Evolutionary conservation across 768 basidiomycete genomes (phyloP).

Genomic region (Lyophyllum decastes): DNA sequence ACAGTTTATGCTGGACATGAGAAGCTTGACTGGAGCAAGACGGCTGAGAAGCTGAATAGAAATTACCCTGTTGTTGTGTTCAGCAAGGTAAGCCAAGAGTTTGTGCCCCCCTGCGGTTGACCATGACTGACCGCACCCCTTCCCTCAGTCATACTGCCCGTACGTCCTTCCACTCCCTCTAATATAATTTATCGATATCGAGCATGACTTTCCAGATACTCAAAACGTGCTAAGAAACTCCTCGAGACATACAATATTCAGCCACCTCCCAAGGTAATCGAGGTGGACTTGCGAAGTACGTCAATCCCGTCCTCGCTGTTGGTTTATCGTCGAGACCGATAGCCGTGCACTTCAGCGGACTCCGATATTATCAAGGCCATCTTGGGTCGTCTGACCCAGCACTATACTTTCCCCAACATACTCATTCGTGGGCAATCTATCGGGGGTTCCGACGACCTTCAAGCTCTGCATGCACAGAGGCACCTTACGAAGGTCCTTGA

Average conservation of each 20-base stretch:
- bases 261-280: constrained; percentile 69
- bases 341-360: constrained; percentile 47
- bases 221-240: constrained; percentile 60
- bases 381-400: constrained; percentile 64
- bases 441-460: constrained; percentile 67
- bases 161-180: constrained; percentile 25
- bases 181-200: neutral
- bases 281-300: constrained; percentile 73
- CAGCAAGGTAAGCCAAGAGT: constrained; percentile 61
- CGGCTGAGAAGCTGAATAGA: constrained; percentile 42
- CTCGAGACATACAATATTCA: constrained; percentile 58
- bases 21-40: constrained; percentile 43
- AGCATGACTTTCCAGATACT: constrained; percentile 44
- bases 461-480: constrained; percentile 49
- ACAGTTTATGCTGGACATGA: constrained; percentile 54
- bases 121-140: neutral
- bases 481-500: constrained; percentile 47
- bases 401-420: constrained; percentile 76
- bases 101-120: neutral
- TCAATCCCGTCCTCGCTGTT: neutral
- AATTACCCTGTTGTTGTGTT: constrained; percentile 74
- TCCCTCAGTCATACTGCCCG: constrained; percentile 70
- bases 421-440: constrained; percentile 63
- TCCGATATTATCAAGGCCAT: constrained; percentile 62
- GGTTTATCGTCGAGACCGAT: neutral